These are phyloP conservation scores for Chlamydomonas sphaeroides DNA, from an alignment of 139 green algal genomes.

Conservation along the genomic window DNA sequence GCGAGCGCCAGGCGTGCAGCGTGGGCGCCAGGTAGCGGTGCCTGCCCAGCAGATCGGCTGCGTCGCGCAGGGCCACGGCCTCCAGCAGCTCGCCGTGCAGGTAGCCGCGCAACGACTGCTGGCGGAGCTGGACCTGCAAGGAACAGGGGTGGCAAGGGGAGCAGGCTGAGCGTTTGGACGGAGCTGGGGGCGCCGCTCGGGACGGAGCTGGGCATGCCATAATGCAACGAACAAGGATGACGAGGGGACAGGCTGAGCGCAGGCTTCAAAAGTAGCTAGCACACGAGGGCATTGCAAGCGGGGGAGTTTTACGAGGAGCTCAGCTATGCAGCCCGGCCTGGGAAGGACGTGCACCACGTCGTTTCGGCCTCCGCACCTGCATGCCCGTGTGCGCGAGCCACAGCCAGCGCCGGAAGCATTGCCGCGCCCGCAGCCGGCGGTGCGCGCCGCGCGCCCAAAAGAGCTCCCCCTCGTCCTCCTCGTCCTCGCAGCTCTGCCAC, in stretches of 20 bases:
- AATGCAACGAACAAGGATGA: too few relatives aligned
- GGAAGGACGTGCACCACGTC: too few relatives aligned
- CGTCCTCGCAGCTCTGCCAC: neutral
- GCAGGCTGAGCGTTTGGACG: too few relatives aligned
- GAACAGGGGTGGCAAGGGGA: too few relatives aligned
- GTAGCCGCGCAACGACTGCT: neutral
- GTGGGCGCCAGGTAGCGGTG: constrained; percentile 37
- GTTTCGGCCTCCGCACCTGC: constrained; percentile 14
- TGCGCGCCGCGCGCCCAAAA: neutral
- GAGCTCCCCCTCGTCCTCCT: neutral
- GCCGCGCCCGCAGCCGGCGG: constrained; percentile 16
- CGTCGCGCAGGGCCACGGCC: neutral
- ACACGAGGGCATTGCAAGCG: too few relatives aligned
- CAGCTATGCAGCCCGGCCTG: too few relatives aligned
- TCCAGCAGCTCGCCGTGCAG: neutral
- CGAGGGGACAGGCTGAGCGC: too few relatives aligned
- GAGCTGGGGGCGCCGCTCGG: too few relatives aligned
- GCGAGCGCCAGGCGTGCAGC: constrained; percentile 18
- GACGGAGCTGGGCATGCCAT: too few relatives aligned
- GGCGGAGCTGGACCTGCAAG: neutral
- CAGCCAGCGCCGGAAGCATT: constrained; percentile 29
- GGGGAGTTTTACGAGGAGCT: too few relatives aligned
- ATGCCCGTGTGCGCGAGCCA: neutral
- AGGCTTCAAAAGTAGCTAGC: too few relatives aligned
- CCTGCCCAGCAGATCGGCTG: constrained; percentile 2